A percentile compares a stretch with the other conserved stretches of the same genome.
These are phyloP conservation scores for Volvariella surrecta DNA, from an alignment of 1,284 basidiomycete species.

Conservation along the genomic window DNA sequence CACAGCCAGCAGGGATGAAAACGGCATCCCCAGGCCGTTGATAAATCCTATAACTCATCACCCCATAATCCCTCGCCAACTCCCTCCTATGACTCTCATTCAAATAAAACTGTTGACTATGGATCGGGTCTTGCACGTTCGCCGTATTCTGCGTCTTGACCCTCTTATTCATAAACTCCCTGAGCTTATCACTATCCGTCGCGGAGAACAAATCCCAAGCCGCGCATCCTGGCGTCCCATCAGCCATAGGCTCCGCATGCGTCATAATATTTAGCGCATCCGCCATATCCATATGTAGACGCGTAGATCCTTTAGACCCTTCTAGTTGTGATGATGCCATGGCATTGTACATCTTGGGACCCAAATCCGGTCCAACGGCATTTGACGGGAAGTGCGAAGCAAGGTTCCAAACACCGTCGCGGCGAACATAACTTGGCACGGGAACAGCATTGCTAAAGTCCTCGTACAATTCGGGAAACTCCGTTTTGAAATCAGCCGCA, in stretches of 20 bases:
- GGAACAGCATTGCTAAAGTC: conserved; percentile 84
- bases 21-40: conserved; percentile 91
- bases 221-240: conserved; percentile 71
- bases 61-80: conserved; percentile 60
- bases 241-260: conserved; percentile 51
- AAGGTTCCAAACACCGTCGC: conserved; percentile 84
- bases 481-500: conserved; percentile 73
- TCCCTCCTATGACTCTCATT: conserved; percentile 62
- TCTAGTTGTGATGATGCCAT: conserved; percentile 53
- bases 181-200: conserved; percentile 73
- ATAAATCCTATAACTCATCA: conserved; percentile 78
- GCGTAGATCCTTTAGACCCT: conserved; percentile 75
- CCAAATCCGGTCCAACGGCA: conserved; percentile 80
- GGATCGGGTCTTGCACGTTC: conserved; percentile 66
- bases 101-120: conserved; percentile 84
- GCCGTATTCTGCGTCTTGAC: conserved; percentile 34
- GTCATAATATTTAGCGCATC: conserved; percentile 93
- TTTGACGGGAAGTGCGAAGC: conserved; percentile 84
- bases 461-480: conserved; percentile 81
- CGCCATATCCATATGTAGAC: conserved; percentile 95
- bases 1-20: conserved; percentile 93
- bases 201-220: conserved; percentile 90
- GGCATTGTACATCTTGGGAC: conserved; percentile 78
- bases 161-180: conserved; percentile 61
- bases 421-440: conserved; percentile 79